Conservation (phyloP, 2,329 filamentous ascomycete genomes). For the Xylariaceae sp. region DNA sequence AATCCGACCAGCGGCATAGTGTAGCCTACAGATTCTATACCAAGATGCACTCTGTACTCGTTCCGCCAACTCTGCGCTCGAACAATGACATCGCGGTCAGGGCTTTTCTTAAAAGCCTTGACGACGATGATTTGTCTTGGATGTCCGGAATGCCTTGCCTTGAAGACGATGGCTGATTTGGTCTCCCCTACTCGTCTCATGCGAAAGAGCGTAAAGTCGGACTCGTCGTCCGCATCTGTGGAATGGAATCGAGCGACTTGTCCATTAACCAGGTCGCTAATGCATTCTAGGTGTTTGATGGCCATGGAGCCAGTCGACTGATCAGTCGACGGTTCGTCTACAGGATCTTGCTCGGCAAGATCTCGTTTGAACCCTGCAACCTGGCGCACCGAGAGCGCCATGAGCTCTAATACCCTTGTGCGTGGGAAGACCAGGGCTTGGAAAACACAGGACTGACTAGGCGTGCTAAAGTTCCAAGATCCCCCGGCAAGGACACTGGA, state of each 20-base stretch:
- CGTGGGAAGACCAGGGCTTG: background rate
- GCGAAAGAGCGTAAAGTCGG: background rate
- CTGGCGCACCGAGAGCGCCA: background rate
- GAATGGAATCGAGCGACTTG: background rate
- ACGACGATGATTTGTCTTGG: background rate
- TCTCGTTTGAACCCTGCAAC: background rate
- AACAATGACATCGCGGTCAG: background rate
- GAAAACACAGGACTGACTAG: background rate
- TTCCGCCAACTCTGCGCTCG: background rate
- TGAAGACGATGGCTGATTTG: background rate
- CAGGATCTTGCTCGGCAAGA: no score
- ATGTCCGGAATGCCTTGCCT: background rate
- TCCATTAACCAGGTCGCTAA: background rate
- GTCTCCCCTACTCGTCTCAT: background rate
- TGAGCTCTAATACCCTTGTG: background rate
- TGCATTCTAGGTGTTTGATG: background rate
- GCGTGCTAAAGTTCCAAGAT: background rate
- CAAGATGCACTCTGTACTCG: background rate
- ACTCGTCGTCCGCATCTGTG: background rate
- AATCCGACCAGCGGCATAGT: background rate
- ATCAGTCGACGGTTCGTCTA: background rate
- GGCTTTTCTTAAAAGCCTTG: background rate
- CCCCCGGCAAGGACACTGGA: background rate
- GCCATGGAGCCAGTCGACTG: background rate
- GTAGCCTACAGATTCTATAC: slow-evolving; percentile 1